These are phyloP conservation scores for Wickerhamomyces alni DNA, from an alignment of 805 yeast species.

Conservation along the genomic window DNA sequence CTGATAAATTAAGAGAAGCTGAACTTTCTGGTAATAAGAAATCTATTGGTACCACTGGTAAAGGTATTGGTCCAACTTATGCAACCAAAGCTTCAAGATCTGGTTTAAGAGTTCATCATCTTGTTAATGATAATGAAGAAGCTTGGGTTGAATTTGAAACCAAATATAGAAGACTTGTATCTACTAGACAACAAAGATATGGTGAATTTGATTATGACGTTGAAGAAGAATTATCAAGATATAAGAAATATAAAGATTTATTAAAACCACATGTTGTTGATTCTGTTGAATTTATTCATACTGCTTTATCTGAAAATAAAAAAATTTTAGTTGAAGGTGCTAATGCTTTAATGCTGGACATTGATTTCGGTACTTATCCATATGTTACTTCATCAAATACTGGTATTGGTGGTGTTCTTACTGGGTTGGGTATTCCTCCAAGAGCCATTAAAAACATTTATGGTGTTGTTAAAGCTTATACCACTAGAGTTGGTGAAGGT, in stretches of 20 bases:
- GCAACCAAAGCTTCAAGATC: conserved; percentile 96
- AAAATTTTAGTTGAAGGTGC: conserved; percentile 96
- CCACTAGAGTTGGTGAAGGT: conserved; percentile 98
- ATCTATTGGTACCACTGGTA: conserved; percentile 97
- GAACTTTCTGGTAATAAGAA: conserved; percentile 66
- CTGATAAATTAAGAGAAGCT: conserved; percentile 91
- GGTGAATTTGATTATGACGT: conserved; percentile 88
- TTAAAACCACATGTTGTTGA: conserved; percentile 92
- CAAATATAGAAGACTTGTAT: conserved; percentile 69
- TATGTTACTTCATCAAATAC: conserved; percentile 94
- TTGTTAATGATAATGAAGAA: conserved; percentile 81
- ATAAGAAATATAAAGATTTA: conserved; percentile 65
- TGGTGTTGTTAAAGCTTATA: conserved; percentile 98
- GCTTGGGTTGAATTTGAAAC: conserved; percentile 90
- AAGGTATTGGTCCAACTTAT: conserved; percentile 98
- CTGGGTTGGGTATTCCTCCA: conserved; percentile 98
- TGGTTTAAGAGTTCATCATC: conserved; percentile 94
- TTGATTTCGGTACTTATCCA: conserved; percentile 97
- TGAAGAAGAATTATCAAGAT: conserved; percentile 73
- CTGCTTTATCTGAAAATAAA: conserved; percentile 70
- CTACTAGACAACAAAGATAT: conserved; percentile 81
- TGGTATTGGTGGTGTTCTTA: conserved; percentile 95
- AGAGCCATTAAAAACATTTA: conserved; percentile 68
- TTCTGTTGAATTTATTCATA: conserved; percentile 77
- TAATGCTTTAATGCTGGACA: conserved; percentile 94